These are phyloP conservation scores for Tuber calosporum DNA, from an alignment of 495 filamentous ascomycete genomes.

Conservation along the genomic window DNA sequence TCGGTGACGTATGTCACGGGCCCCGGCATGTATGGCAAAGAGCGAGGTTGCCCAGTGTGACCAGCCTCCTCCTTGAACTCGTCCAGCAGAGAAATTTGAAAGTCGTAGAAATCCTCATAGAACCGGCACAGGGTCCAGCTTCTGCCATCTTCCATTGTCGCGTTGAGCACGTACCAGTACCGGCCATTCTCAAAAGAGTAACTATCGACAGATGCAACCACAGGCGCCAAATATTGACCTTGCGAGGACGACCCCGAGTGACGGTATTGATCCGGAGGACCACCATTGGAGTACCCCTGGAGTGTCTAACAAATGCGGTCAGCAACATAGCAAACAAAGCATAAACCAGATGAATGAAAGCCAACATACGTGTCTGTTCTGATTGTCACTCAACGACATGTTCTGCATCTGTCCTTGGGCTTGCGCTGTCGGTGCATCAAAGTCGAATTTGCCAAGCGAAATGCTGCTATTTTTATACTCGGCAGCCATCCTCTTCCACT, in stretches of 20 bases:
- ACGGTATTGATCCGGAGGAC: slow-evolving; percentile 28
- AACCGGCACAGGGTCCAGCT: slow-evolving; percentile 88
- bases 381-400: slow-evolving; percentile 26
- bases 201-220: slow-evolving; percentile 77
- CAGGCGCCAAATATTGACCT: slow-evolving; percentile 50
- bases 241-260: slow-evolving; percentile 44
- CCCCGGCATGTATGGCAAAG: slow-evolving; percentile 95
- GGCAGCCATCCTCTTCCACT: slow-evolving; percentile 99
- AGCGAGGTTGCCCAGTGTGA: slow-evolving; percentile 67
- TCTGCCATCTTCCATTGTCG: slow-evolving; percentile 78
- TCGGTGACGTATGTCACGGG: slow-evolving; percentile 97
- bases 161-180: slow-evolving; percentile 97
- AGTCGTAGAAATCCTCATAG: slow-evolving; percentile 98
- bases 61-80: slow-evolving; percentile 93
- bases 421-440: slow-evolving; percentile 26
- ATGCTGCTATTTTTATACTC: slow-evolving; percentile 99
- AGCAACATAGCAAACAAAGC: slow-evolving; percentile 10
- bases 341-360: neutral
- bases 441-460: slow-evolving; percentile 82
- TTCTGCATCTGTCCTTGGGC: slow-evolving; percentile 20
- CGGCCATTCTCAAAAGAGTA: slow-evolving; percentile 97
- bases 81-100: slow-evolving; percentile 89
- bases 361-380: slow-evolving; percentile 38
- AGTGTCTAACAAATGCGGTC: slow-evolving; percentile 27
- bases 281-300: slow-evolving; percentile 17